A percentile compares a stretch with the other conserved stretches of the same genome.
phyloP scores from a whole-genome alignment of 495 filamentous ascomycete genomes.

The Daldinia grandis region DNA sequence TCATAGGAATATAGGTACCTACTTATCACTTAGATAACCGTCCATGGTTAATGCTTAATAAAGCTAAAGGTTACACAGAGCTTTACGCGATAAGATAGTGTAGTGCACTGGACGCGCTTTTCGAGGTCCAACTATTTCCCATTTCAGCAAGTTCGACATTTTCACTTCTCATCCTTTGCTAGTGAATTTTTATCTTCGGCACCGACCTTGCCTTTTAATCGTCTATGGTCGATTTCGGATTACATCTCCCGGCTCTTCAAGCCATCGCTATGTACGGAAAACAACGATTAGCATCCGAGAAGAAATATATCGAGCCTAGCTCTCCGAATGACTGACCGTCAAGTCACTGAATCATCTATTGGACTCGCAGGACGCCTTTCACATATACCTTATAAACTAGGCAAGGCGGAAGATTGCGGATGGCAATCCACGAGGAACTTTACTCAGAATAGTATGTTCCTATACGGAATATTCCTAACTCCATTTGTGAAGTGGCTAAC shows the following conservation, averaged over 20 bases:
- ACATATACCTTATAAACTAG: conserved; percentile 37
- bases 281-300: conserved; percentile 25
- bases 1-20: background rate
- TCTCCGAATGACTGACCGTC: conserved; percentile 50
- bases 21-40: background rate
- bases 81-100: conserved; percentile 34
- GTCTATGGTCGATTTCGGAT: background rate
- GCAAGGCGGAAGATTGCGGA: conserved; percentile 42
- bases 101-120: background rate
- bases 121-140: conserved; percentile 21
- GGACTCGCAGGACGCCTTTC: conserved; percentile 48
- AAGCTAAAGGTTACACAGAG: background rate
- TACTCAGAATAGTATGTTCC: conserved; percentile 34
- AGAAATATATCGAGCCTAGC: conserved; percentile 38
- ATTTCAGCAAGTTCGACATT: conserved; percentile 6
- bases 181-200: background rate
- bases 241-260: conserved; percentile 17
- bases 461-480: background rate
- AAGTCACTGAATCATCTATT: conserved; percentile 43
- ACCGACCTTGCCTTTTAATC: background rate
- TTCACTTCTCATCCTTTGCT: background rate
- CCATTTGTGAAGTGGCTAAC: conserved; percentile 30
- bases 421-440: conserved; percentile 45
- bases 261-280: conserved; percentile 41
- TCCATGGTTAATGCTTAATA: background rate